phyloP scores from a whole-genome alignment of 495 filamentous ascomycete genomes.

The Xylaria flabelliformis region DNA sequence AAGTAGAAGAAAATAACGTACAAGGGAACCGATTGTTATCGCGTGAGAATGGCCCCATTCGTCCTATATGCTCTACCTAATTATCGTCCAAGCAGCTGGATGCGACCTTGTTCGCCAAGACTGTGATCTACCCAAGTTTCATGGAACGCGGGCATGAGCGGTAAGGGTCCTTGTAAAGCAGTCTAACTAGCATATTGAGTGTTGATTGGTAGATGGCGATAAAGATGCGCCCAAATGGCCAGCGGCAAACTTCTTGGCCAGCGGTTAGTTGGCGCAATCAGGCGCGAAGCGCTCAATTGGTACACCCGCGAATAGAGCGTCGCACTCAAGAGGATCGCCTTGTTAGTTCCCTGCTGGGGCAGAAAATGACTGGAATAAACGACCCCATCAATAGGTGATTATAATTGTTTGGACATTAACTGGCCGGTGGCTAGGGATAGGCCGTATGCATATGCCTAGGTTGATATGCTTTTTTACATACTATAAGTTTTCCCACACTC shows the following conservation, averaged over 20 bases:
- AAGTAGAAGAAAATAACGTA: not conserved
- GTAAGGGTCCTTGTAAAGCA: not conserved
- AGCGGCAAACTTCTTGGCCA: constrained; percentile 18
- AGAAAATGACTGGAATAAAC: too few species aligned
- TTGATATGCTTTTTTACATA: not conserved
- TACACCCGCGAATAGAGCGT: not conserved
- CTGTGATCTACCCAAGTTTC: not conserved
- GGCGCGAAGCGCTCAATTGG: constrained; percentile 3
- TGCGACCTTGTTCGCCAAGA: not conserved
- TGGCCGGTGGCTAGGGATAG: not conserved
- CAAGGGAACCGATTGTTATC: not conserved
- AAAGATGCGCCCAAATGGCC: not conserved
- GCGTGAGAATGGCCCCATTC: not conserved
- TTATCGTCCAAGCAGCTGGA: not conserved
- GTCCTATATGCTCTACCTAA: not conserved
- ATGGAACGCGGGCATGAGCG: not conserved
- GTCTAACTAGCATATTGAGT: not conserved
- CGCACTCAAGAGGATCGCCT: too few species aligned
- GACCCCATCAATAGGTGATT: not conserved
- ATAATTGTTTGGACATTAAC: not conserved
- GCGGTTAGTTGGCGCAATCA: constrained; percentile 12
- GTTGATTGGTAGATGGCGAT: constrained; percentile 7
- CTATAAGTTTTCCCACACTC: not conserved
- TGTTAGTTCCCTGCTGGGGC: too few species aligned
- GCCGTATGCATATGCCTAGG: not conserved